Conservation (phyloP, 768 basidiomycete species). For the Podaxis mareebaensis region DNA sequence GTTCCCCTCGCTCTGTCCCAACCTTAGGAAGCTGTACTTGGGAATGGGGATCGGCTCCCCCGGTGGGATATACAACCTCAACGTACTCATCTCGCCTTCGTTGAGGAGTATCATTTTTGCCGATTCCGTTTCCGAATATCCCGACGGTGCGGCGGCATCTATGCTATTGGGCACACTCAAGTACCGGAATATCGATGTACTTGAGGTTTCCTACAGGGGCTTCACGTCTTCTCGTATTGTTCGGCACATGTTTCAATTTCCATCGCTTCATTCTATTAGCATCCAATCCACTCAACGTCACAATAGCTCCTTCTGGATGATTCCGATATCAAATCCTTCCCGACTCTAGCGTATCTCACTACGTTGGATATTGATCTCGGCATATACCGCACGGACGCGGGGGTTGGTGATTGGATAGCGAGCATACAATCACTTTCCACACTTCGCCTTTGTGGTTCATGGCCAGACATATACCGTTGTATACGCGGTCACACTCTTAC, state of each 20-base stretch:
- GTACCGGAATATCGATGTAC: neutral
- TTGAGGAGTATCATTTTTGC: neutral
- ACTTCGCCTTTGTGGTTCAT: neutral
- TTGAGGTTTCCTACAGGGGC: neutral
- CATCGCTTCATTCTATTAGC: neutral
- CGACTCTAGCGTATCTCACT: neutral
- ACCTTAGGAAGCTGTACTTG: neutral
- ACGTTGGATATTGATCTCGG: neutral
- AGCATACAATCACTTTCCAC: neutral
- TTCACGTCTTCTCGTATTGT: neutral
- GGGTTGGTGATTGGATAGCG: constrained; percentile 1
- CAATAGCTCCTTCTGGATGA: neutral
- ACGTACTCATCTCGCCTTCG: neutral
- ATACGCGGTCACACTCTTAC: neutral
- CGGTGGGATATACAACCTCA: neutral
- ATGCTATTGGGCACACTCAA: neutral
- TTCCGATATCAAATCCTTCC: neutral
- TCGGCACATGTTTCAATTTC: neutral
- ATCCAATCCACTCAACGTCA: neutral
- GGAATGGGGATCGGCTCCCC: neutral
- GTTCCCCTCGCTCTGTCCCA: neutral
- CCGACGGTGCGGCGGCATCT: neutral
- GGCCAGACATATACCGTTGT: neutral
- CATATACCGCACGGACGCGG: neutral
- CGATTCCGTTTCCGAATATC: neutral